A percentile compares a stretch with the other conserved stretches of the same genome.
Conservation (phyloP, 345 rosid species). For the Odontarrhena argentea region DNA sequence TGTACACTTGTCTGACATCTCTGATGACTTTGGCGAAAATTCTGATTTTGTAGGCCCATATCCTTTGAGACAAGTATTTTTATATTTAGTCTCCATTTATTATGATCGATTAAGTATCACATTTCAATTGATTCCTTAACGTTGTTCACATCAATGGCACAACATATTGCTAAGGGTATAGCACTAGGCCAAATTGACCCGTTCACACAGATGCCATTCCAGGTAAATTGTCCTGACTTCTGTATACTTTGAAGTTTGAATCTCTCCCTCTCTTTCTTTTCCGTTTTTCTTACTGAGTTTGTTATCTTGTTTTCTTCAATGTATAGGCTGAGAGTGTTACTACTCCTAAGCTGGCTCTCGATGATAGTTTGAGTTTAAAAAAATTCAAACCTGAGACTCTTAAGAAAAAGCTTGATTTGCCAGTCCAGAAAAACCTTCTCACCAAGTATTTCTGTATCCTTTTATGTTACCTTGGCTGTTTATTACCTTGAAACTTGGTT, state of each 20-base stretch:
- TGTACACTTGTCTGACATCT: constrained; percentile 56
- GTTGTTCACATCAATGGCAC: constrained; percentile 59
- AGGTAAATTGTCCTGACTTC: constrained; percentile 48
- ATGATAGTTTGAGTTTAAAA: constrained; percentile 40
- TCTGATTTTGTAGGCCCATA: constrained; percentile 92
- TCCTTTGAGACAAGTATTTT: constrained; percentile 56
- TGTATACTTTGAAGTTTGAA: neutral
- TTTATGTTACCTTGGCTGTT: constrained; percentile 6
- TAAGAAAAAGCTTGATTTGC: constrained; percentile 81
- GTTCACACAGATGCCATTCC: constrained; percentile 72
- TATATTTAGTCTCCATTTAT: constrained; percentile 4
- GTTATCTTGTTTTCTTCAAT: constrained; percentile 8
- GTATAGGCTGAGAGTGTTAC: constrained; percentile 53
- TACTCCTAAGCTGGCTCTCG: constrained; percentile 40
- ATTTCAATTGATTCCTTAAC: constrained; percentile 50
- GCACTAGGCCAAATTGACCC: constrained; percentile 93
- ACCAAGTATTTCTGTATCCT: constrained; percentile 97
- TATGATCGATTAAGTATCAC: constrained; percentile 22
- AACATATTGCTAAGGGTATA: constrained; percentile 76
- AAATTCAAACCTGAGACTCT: constrained; percentile 51
- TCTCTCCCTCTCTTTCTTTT: neutral
- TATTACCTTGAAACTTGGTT: constrained; percentile 26
- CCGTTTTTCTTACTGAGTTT: constrained; percentile 17
- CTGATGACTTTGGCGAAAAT: constrained; percentile 53
- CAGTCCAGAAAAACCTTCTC: constrained; percentile 90